These are phyloP conservation scores for Neltuma alba DNA, from an alignment of 306 rosid genomes.

Conservation along the genomic window DNA sequence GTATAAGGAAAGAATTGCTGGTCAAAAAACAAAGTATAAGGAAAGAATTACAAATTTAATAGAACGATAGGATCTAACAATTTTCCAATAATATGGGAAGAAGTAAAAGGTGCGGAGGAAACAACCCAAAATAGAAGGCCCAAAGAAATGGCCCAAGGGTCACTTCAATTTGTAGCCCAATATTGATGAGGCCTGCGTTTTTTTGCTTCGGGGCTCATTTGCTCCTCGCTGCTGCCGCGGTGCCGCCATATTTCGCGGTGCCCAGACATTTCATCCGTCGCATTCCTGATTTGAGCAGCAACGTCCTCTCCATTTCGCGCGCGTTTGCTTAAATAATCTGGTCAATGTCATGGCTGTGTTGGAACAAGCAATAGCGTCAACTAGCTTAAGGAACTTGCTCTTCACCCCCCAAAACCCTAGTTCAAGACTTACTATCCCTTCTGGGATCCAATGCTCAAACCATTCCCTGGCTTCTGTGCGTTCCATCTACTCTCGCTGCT, in stretches of 20 bases:
- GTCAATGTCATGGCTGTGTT: slow-evolving; percentile 44
- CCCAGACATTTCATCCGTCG: background rate
- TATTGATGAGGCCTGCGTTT: background rate
- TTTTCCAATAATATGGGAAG: too few species aligned
- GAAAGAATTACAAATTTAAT: too few species aligned
- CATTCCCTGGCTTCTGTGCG: background rate
- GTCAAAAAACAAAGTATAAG: too few species aligned
- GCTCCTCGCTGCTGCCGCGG: too few species aligned
- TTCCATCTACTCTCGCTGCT: background rate
- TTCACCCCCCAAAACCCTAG: slow-evolving; percentile 13
- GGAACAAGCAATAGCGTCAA: slow-evolving; percentile 26
- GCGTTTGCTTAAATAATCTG: background rate
- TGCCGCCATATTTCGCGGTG: background rate
- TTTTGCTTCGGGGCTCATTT: background rate
- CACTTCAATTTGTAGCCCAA: background rate
- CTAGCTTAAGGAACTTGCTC: slow-evolving; percentile 18
- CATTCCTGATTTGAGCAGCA: background rate
- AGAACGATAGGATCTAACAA: too few species aligned
- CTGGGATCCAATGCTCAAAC: background rate
- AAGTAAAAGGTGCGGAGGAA: background rate
- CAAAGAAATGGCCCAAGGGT: background rate
- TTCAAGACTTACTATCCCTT: slow-evolving; percentile 9
- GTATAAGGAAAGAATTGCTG: too few species aligned
- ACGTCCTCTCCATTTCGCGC: slow-evolving; percentile 5
- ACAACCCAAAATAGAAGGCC: background rate